Percentiles rank a stretch among this genome's conserved stretches.
phyloP scores from a whole-genome alignment of 768 basidiomycete genomes.

The Cystoderma amianthinum region DNA sequence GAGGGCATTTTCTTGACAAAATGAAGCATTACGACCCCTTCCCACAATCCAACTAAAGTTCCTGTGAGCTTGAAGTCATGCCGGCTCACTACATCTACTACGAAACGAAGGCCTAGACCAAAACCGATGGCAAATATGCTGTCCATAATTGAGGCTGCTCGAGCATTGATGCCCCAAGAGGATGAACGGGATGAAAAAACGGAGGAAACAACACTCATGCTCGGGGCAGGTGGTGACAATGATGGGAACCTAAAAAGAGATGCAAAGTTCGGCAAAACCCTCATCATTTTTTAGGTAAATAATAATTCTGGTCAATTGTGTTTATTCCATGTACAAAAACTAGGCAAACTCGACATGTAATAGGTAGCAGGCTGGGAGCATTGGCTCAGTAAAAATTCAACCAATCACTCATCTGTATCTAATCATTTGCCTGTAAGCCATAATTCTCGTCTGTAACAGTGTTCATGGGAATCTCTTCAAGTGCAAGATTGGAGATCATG shows the following conservation, averaged over 20 bases:
- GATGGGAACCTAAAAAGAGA: slow-evolving; percentile 3
- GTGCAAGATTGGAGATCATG: slow-evolving; percentile 18
- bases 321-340: too few species aligned
- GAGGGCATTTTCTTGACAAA: slow-evolving; percentile 60
- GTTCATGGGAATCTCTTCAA: too few species aligned
- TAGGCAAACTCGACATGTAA: too few species aligned
- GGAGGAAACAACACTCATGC: slow-evolving; percentile 29
- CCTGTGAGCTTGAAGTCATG: slow-evolving; percentile 48
- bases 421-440: too few species aligned
- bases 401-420: too few species aligned
- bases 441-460: too few species aligned
- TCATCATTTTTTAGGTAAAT: too few species aligned
- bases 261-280: background rate
- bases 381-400: too few species aligned
- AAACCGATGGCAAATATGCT: slow-evolving; percentile 60
- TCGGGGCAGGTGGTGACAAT: slow-evolving; percentile 3
- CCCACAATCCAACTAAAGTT: slow-evolving; percentile 72
- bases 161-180: slow-evolving; percentile 24
- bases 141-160: slow-evolving; percentile 48
- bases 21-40: slow-evolving; percentile 68
- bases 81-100: slow-evolving; percentile 46
- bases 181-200: slow-evolving; percentile 25
- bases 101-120: slow-evolving; percentile 58
- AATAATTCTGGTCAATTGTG: too few species aligned
- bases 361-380: too few species aligned